These are phyloP conservation scores for Nymphaea thermarum DNA, from an alignment of 164 flowering plant genomes.

Conservation along the genomic window DNA sequence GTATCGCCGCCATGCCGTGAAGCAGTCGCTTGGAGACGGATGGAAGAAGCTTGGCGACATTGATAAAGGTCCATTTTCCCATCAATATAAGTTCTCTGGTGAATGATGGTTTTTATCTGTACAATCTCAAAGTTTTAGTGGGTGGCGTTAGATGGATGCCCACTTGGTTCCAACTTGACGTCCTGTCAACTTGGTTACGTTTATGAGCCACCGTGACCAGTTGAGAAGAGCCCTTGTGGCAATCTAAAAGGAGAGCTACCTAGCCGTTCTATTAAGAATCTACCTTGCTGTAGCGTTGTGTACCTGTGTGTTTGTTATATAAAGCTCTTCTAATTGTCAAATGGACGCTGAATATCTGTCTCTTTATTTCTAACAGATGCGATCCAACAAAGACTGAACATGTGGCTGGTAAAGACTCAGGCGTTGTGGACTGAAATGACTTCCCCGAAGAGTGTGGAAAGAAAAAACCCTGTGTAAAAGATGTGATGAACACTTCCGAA, in stretches of 20 bases:
- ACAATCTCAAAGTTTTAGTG: too few species aligned
- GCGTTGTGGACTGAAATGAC: conserved; percentile 59
- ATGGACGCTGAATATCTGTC: background rate
- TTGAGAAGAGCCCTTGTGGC: too few species aligned
- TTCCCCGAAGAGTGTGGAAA: conserved; percentile 37
- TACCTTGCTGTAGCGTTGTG: too few species aligned
- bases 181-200: too few species aligned
- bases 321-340: too few species aligned
- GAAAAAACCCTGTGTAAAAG: conserved; percentile 20
- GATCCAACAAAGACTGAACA: conserved; percentile 48
- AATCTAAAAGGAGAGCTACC: too few species aligned
- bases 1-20: background rate
- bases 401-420: conserved; percentile 67
- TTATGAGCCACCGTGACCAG: too few species aligned
- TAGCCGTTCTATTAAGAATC: too few species aligned
- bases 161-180: too few species aligned
- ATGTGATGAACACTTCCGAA: conserved; percentile 21
- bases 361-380: conserved; percentile 19
- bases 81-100: background rate
- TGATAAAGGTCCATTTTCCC: background rate
- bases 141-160: too few species aligned
- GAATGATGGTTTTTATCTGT: too few species aligned
- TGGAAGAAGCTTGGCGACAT: background rate
- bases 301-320: too few species aligned
- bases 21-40: background rate